Base-by-base conservation (phyloP, 495 filamentous ascomycete species). In the Penicillium cosmopolitanum region DNA sequence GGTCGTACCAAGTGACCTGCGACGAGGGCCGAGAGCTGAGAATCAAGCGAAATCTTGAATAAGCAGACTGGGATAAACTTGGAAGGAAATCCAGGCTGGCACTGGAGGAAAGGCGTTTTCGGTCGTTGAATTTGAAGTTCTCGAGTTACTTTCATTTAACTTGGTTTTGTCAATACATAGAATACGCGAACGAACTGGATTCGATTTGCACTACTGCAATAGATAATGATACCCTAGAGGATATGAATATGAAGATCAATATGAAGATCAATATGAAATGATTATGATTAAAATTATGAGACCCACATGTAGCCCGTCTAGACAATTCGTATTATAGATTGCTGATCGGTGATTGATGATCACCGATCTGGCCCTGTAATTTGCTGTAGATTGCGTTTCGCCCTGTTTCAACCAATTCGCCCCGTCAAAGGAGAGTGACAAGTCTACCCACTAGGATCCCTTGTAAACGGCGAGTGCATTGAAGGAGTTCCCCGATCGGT, bases 1-100 rank as follows among this genome's bases (percentile, higher is more conserved):
- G 66, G 8, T 71, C 68, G 12, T 71, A 71, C 25, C 68, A 60
- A 46, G 68, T 71, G n/a, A 64, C 66, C n/a, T 71, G 68, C 47
- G 50, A 55, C 33, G 35, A 53, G 15, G 50, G 53, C n/a, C 53
- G 51, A 1, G 55, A 52, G 31, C 44, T 50, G 54, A 50, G 36
- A 25, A 48, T 21, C 23, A 47, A 44, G 28, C 28, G 28, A 31
- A 31, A 9, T 8, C 28, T 31, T 2, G 28, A 31, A 31, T 31
- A 31, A 31, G 28, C 28, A 31, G 1, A 6, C 6, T 23, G 23
- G 23, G 4, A 23, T 1, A 23, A 23, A 23, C 2, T 4, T 6
- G 36, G 36, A 13, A 38, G 36, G 15, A 44, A 44, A n/a, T 16
- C n/a, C 42, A 19, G 42, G 16, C 42, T 44, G 42, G 42, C n/a